A percentile compares a stretch with the other conserved stretches of the same genome.
These are phyloP conservation scores for Chrysochromulina tobinii DNA, from an alignment of 78 protist genomes.

Conservation along the genomic window DNA sequence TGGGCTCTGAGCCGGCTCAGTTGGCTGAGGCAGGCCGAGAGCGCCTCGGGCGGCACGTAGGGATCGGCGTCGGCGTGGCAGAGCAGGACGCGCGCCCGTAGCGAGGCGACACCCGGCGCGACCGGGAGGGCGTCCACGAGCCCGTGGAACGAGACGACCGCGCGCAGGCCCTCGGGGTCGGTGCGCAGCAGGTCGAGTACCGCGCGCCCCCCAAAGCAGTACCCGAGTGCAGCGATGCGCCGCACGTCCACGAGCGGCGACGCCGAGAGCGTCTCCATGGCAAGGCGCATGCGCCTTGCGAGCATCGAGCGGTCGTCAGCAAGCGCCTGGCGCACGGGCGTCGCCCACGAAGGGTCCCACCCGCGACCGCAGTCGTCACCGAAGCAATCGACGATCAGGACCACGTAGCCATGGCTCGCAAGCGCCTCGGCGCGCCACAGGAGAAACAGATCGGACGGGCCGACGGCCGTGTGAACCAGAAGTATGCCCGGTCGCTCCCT, in stretches of 20 bases:
- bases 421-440: slow-evolving; percentile 1
- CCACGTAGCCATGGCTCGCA: not conserved
- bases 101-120: no score
- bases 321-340: not conserved
- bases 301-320: not conserved
- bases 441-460: not conserved
- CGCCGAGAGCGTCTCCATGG: not conserved
- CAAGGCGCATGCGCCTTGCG: not conserved
- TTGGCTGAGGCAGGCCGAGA: no score
- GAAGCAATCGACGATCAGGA: not conserved
- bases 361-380: not conserved
- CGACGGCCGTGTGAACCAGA: not conserved
- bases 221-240: no score
- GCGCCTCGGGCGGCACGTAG: no score
- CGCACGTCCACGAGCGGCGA: not conserved
- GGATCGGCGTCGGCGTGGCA: no score
- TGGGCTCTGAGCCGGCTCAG: no score
- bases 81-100: no score
- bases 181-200: no score
- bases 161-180: no score
- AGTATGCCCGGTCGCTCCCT: not conserved
- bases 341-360: not conserved
- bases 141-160: no score
- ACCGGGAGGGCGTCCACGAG: no score
- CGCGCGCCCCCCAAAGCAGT: no score